Evolutionary conservation across 208 protist species (phyloP), one percentile per base, ranked within the genome.

Genomic region (Trypanosomatidae sp.): DNA sequence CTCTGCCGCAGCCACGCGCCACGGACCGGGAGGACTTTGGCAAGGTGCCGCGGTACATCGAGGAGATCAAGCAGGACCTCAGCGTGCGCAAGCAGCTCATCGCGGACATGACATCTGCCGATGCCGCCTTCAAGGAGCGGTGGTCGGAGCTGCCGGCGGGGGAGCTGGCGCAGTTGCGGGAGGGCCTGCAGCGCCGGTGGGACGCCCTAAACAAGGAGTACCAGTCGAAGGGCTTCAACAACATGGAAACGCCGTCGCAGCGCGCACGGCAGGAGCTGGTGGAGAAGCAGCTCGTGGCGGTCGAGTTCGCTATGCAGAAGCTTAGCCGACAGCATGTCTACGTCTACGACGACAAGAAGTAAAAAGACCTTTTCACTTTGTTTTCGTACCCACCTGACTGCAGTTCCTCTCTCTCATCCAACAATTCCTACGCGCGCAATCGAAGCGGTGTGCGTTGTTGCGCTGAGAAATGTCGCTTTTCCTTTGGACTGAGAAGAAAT

Each of bases 181-280:
- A 84, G 44, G 91, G 92, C 47, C 86, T 99, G 5, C 95, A 98
- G 75, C 82, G 83, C 15, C 90, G 94, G n/a, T 98, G 95, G 95
- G 94, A 96, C 33, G 49, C 67, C 0, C 55, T 97, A 13, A 98
- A 98, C 84, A 93, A 93, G 64, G 87, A 95, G 60, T 99, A 97
- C 73, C 97, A 99, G 77, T 91, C 93, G 22, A 90, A 94, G 58
- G 91, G 92, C n/a, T 97, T 99, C 84, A 94, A 86, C 66, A 96
- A 92, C 52, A 71, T 98, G 55, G 85, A 97, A 80, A 98, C 93
- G 28, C 89, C 89, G 0, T 95, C 88, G n/a, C 89, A 97, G 76
- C 92, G 91, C 66, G 60, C 82, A 36, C 82, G 90, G 28, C 90
- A 96, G 43, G 93, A 97, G 72, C 70, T 74, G 10, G 36, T 97